Percentiles rank a stretch among this genome's conserved stretches.
Evolutionary conservation across 2,329 filamentous ascomycete species (phyloP).

Genomic region (Neonectria punicea): DNA sequence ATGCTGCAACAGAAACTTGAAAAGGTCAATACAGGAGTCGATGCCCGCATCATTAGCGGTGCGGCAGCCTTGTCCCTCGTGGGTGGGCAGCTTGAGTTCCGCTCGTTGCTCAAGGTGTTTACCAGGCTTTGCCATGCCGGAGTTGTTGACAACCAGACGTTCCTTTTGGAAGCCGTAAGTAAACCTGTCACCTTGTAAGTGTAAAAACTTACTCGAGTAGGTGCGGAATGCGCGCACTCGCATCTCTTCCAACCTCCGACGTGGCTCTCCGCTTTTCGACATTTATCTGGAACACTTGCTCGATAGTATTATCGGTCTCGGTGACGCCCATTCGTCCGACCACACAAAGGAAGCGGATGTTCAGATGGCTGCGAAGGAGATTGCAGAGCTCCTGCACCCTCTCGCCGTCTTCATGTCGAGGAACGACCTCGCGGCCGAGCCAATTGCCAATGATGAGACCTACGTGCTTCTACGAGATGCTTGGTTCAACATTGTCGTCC

Average conservation of each 20-base stretch:
- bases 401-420: conserved; percentile 85
- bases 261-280: conserved; percentile 79
- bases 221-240: conserved; percentile 82
- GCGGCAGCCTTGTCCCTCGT: conserved; percentile 80
- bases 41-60: conserved; percentile 86
- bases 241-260: conserved; percentile 76
- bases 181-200: not conserved
- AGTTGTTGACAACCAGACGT: conserved; percentile 73
- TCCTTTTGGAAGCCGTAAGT: conserved; percentile 77
- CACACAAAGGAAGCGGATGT: conserved; percentile 81
- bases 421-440: conserved; percentile 64
- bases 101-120: conserved; percentile 86
- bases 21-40: conserved; percentile 82
- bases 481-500: conserved; percentile 98
- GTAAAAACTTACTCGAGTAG: conserved; percentile 50
- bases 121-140: conserved; percentile 79
- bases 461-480: conserved; percentile 84
- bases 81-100: conserved; percentile 84
- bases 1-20: conserved; percentile 97
- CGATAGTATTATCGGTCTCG: conserved; percentile 88
- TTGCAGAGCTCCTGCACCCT: conserved; percentile 86
- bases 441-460: conserved; percentile 71
- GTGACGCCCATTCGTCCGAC: conserved; percentile 81
- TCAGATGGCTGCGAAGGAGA: conserved; percentile 85
- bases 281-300: conserved; percentile 87